Evolutionary conservation across 2,329 filamentous ascomycete genomes (phyloP).

Genomic region (Fusarium decemcellulare): DNA sequence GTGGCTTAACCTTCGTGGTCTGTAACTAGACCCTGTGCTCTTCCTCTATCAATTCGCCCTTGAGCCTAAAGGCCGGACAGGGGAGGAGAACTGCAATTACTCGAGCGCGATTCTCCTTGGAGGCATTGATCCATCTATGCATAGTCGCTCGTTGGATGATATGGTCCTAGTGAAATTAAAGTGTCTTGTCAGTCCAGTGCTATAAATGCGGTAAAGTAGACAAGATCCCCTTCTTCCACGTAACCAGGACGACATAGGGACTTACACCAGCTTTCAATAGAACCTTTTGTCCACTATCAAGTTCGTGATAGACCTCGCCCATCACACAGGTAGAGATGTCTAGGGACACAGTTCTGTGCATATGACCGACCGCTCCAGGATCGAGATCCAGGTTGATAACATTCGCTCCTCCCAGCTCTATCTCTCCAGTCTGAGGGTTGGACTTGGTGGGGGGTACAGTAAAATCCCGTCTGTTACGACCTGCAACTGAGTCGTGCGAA

Average conservation of each 20-base stretch:
- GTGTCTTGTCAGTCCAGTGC: background rate
- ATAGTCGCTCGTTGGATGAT: conserved; percentile 24
- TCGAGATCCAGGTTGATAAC: conserved; percentile 21
- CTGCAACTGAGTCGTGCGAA: conserved; percentile 2
- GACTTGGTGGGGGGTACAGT: conserved; percentile 3
- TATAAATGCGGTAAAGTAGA: no score
- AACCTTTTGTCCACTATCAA: conserved; percentile 21
- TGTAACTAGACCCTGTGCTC: conserved; percentile 9
- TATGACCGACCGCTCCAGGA: conserved; percentile 16
- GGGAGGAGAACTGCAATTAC: conserved; percentile 20
- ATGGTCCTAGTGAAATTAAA: background rate
- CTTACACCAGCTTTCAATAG: conserved; percentile 18
- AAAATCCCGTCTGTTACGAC: conserved; percentile 6
- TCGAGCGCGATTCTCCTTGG: conserved; percentile 10
- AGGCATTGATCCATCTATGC: conserved; percentile 23
- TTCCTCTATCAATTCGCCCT: background rate
- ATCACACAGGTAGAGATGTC: conserved; percentile 24
- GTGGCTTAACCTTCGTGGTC: no score
- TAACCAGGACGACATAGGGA: background rate
- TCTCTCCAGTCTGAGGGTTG: conserved; percentile 4
- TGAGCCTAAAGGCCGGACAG: conserved; percentile 8
- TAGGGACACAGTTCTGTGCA: conserved; percentile 20
- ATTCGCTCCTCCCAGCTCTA: conserved; percentile 18
- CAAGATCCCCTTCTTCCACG: background rate
- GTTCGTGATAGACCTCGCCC: conserved; percentile 23